A percentile compares a stretch with the other conserved stretches of the same genome.
phyloP scores from a whole-genome alignment of 1,284 basidiomycete species.

The Cystobasidium pallidum region DNA sequence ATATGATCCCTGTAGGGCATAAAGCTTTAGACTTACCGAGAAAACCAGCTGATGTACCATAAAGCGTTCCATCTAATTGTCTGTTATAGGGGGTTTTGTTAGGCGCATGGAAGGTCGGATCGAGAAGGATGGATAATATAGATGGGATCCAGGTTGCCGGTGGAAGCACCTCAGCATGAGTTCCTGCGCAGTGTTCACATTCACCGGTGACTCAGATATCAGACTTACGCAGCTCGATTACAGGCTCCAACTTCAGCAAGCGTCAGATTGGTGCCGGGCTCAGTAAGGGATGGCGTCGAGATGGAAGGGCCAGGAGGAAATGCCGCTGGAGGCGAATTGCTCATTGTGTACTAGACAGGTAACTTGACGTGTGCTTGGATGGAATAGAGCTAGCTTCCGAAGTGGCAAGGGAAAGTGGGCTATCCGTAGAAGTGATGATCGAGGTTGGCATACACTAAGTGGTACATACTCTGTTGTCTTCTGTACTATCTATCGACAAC shows the following conservation, averaged over 20 bases:
- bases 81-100: neutral
- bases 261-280: slow-evolving; percentile 27
- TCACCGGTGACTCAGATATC: too few species aligned
- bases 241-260: slow-evolving; percentile 25
- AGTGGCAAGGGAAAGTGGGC: neutral
- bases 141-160: too few species aligned
- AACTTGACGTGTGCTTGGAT: neutral
- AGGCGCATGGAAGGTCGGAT: too few species aligned
- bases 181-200: too few species aligned
- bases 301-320: slow-evolving; percentile 2
- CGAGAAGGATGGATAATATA: too few species aligned
- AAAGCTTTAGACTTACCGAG: slow-evolving; percentile 6
- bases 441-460: neutral
- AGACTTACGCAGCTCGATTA: slow-evolving; percentile 24
- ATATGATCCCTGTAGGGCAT: too few species aligned
- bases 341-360: neutral
- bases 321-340: slow-evolving; percentile 15
- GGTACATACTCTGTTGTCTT: too few species aligned
- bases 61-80: slow-evolving; percentile 30
- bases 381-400: neutral
- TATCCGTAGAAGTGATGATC: neutral
- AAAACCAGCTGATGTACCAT: slow-evolving; percentile 19
- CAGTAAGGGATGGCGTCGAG: slow-evolving; percentile 1
- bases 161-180: too few species aligned
- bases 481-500: too few species aligned